Evolutionary conservation across 2,329 filamentous ascomycete genomes (phyloP).

Genomic region (Claviceps sp.): DNA sequence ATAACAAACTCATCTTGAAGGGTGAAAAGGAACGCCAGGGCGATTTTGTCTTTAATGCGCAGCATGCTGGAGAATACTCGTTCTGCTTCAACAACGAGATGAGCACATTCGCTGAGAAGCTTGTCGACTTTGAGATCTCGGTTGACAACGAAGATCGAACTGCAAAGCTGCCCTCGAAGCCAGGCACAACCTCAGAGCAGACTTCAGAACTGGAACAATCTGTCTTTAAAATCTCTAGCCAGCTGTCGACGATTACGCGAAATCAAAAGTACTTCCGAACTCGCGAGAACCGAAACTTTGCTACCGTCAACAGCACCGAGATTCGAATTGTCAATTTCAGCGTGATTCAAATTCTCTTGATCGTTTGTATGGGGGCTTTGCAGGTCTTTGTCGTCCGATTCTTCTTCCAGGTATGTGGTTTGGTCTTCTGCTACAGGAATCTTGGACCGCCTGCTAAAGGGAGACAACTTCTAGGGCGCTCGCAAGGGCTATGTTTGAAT

Average conservation of each 20-base stretch:
- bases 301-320: slow-evolving; percentile 93
- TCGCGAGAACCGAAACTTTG: slow-evolving; percentile 96
- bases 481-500: slow-evolving; percentile 56
- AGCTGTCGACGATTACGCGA: slow-evolving; percentile 84
- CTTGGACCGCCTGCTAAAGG: slow-evolving; percentile 6
- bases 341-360: slow-evolving; percentile 80
- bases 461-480: slow-evolving; percentile 34
- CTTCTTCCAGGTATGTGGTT: slow-evolving; percentile 72
- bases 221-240: slow-evolving; percentile 85
- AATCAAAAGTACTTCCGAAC: slow-evolving; percentile 99
- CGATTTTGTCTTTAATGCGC: slow-evolving; percentile 94
- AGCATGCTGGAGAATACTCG: slow-evolving; percentile 74
- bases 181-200: slow-evolving; percentile 79
- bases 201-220: slow-evolving; percentile 82
- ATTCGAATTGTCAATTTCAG: slow-evolving; percentile 94
- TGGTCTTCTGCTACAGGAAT: neutral
- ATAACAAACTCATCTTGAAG: slow-evolving; percentile 66
- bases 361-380: slow-evolving; percentile 86
- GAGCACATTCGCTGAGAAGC: slow-evolving; percentile 95
- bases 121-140: slow-evolving; percentile 94
- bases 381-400: slow-evolving; percentile 97
- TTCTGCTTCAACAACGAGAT: slow-evolving; percentile 99
- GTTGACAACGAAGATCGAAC: slow-evolving; percentile 79
- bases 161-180: slow-evolving; percentile 70
- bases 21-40: slow-evolving; percentile 88